phyloP scores from a whole-genome alignment of 306 rosid genomes.

The Begonia loranthoides region DNA sequence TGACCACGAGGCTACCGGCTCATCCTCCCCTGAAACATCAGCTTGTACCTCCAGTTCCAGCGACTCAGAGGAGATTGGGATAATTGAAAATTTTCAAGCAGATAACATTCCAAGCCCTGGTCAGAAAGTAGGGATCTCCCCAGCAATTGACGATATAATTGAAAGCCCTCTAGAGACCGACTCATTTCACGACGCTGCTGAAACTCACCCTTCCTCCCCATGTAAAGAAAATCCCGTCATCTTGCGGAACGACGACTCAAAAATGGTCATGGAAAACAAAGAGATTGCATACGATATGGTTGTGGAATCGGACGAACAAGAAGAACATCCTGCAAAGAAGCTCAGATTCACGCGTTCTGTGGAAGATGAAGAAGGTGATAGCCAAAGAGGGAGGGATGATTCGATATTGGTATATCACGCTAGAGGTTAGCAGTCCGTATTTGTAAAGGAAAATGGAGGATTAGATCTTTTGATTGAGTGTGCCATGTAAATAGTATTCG shows the following conservation, averaged over 20 bases:
- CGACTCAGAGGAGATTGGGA: conserved; percentile 32
- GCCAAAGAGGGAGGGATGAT: too few relatives aligned
- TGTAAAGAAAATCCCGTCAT: conserved; percentile 12
- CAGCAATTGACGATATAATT: not conserved
- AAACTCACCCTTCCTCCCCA: conserved; percentile 6
- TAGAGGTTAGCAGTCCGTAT: too few relatives aligned
- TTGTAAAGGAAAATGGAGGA: conserved; percentile 5
- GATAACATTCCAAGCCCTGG: conserved; percentile 23
- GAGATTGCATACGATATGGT: conserved; percentile 2
- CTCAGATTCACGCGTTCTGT: conserved; percentile 12
- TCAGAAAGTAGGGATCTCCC: conserved; percentile 12
- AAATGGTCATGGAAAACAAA: conserved; percentile 6
- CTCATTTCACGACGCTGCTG: conserved; percentile 10
- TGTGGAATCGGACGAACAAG: conserved; percentile 16
- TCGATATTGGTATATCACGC: not conserved
- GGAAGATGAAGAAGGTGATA: conserved; percentile 9
- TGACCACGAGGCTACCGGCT: conserved; percentile 15
- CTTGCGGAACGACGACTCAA: conserved; percentile 8
- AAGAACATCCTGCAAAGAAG: conserved; percentile 44
- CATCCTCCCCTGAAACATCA: conserved; percentile 23
- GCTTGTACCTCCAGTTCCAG: conserved; percentile 11
- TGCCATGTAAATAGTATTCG: too few relatives aligned
- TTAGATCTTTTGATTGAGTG: too few relatives aligned
- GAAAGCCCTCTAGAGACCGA: conserved; percentile 19
- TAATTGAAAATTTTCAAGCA: conserved; percentile 22